Percentiles rank a stretch among this genome's conserved stretches.
Evolutionary conservation across 2,329 filamentous ascomycete species (phyloP).

Genomic region (Cladosporium sp.): DNA sequence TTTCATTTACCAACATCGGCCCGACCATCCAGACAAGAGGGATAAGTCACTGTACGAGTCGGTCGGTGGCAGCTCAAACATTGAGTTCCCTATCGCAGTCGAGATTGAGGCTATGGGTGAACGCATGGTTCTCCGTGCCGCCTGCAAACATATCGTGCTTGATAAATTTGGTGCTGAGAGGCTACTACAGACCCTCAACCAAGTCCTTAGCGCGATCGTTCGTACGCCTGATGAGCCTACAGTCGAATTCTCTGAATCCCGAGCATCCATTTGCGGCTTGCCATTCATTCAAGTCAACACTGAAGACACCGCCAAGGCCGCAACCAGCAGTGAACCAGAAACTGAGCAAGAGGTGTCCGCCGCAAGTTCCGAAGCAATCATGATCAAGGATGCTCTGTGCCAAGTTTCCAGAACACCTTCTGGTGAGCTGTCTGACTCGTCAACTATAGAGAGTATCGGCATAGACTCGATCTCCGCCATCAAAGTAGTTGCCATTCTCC

Average conservation of each 20-base stretch:
- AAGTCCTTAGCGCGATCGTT: constrained; percentile 59
- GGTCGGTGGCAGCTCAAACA: constrained; percentile 62
- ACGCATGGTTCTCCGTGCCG: constrained; percentile 67
- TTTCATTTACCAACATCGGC: constrained; percentile 65
- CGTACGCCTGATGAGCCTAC: constrained; percentile 50
- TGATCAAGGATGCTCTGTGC: constrained; percentile 41
- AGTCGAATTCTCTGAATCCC: constrained; percentile 54
- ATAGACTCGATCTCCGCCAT: constrained; percentile 92
- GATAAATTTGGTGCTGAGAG: constrained; percentile 46
- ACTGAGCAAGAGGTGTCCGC: neutral
- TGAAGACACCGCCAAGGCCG: neutral
- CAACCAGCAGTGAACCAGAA: constrained; percentile 2
- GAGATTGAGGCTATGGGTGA: constrained; percentile 69
- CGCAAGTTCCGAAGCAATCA: neutral
- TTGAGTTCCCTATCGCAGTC: constrained; percentile 79
- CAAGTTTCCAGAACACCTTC: constrained; percentile 61
- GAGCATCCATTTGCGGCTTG: constrained; percentile 67
- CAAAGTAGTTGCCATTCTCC: constrained; percentile 72
- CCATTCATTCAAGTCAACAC: constrained; percentile 40
- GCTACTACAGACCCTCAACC: constrained; percentile 62
- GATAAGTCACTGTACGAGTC: constrained; percentile 58
- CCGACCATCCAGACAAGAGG: constrained; percentile 34
- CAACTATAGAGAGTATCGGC: constrained; percentile 78
- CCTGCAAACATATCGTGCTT: constrained; percentile 62
- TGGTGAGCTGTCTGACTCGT: constrained; percentile 58